Evolutionary conservation across 1,284 basidiomycete species (phyloP), one percentile per base, ranked within the genome.

Genomic region (Tilletiopsis washingtonensis): DNA sequence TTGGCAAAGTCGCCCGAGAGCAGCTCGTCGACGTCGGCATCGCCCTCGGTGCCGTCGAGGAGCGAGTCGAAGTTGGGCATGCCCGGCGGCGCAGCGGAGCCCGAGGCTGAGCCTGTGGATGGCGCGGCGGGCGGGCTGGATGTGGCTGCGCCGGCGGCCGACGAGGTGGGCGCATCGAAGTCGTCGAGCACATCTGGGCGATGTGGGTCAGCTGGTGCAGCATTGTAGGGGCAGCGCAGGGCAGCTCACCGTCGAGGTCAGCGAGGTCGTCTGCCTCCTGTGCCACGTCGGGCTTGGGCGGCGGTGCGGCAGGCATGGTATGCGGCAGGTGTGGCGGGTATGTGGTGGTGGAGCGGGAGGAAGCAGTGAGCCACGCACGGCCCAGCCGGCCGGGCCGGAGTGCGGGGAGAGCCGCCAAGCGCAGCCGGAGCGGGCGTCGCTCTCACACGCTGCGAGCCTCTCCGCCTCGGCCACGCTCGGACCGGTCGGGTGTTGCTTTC

Each of bases 181-280:
- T 76, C 71, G 41, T 81, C 78, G 52, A 84, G 76, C 47, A 84
- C 79, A 71, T 83, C 81, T 82, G 61, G 38, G n/a, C 24, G 26
- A 29, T 19, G 24, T 15, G 34, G 17, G 24, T 32, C 2, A 23
- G 15, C 17, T 21, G n/a, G n/a, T 11, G 14, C 6, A 52, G 27
- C 15, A 39, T 40, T 19, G 29, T 24, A 34, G 9, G 11, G 32
- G 9, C 7, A 11, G 4, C 5, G 23, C 19, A 9, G 19, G 14
- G 9, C 11, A 7, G 48, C 66, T 49, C 44, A 64, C 67, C 69
- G 56, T 71, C 69, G 23, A 71, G 64, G 43, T 69, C 69, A 36
- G 69, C 69, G 45, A 71, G 25, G 41, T 71, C 67, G 34, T 71
- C 69, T 3, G 45, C n/a, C 29, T 34, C n/a, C 29, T 9, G n/a